Conservation (phyloP, 805 yeast genomes). For the Vanderwaltozyma verrucispora region DNA sequence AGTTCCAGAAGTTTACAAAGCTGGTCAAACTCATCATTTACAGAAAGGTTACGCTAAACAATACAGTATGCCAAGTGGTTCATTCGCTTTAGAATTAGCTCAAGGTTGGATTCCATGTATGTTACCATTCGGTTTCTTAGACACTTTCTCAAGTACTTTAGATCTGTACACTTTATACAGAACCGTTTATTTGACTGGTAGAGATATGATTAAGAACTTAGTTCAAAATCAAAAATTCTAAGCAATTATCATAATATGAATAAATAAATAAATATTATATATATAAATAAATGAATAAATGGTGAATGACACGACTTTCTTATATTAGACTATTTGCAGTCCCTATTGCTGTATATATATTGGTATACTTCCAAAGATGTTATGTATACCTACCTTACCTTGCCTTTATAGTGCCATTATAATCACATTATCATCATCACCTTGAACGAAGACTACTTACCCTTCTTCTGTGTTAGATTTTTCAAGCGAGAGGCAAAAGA, state of each 20-base stretch:
- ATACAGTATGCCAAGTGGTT: constrained; percentile 71
- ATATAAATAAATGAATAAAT: no score
- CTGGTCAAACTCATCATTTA: constrained; percentile 84
- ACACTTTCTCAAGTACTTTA: constrained; percentile 66
- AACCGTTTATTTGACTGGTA: constrained; percentile 67
- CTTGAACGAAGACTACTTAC: no score
- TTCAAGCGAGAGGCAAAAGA: no score
- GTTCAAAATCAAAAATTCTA: constrained; percentile 56
- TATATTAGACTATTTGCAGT: no score
- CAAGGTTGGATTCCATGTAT: constrained; percentile 98
- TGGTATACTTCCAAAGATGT: no score
- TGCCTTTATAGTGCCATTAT: no score
- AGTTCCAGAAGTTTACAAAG: constrained; percentile 58
- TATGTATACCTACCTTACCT: no score
- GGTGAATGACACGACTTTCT: no score
- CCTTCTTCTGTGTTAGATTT: no score
- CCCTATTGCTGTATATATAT: no score
- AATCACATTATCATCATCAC: no score
- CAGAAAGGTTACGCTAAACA: constrained; percentile 68
- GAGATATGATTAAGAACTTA: constrained; percentile 65
- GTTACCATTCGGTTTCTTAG: constrained; percentile 92
- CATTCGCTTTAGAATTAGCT: constrained; percentile 88
- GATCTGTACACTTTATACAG: constrained; percentile 59
- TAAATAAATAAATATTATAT: no score
- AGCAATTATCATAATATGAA: not conserved